Conservation (phyloP, 1,284 basidiomycete genomes). For the Irpex sp. region DNA sequence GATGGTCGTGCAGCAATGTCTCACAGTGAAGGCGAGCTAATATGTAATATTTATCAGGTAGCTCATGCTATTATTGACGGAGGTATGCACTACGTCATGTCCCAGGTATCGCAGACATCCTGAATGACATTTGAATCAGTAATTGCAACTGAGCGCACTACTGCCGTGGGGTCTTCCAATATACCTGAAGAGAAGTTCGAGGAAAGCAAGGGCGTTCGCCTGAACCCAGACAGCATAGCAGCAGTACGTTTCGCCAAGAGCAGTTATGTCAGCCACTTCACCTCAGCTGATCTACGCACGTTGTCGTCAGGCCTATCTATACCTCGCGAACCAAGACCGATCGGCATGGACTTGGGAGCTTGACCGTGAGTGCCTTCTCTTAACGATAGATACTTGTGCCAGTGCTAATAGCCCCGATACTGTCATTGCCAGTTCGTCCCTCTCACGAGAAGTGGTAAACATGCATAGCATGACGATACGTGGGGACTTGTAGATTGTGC, state of each 20-base stretch:
- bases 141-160: constrained; percentile 4
- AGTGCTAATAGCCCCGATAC: constrained; percentile 20
- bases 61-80: constrained; percentile 53
- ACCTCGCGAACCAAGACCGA: constrained; percentile 39
- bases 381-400: neutral
- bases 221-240: constrained; percentile 66
- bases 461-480: neutral
- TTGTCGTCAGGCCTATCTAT: constrained; percentile 34
- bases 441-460: constrained; percentile 44
- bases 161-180: neutral
- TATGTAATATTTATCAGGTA: constrained; percentile 32
- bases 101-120: neutral
- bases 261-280: neutral
- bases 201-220: constrained; percentile 40
- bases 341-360: constrained; percentile 52
- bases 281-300: constrained; percentile 1
- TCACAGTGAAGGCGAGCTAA: neutral
- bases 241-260: constrained; percentile 34
- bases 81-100: constrained; percentile 13
- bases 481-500: neutral
- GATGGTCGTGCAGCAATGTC: neutral
- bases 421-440: constrained; percentile 27
- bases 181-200: constrained; percentile 34
- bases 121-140: neutral
- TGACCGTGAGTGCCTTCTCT: constrained; percentile 30